Base-by-base conservation (phyloP, 495 filamentous ascomycete species). In the Xanthoparmelia taractica region DNA sequence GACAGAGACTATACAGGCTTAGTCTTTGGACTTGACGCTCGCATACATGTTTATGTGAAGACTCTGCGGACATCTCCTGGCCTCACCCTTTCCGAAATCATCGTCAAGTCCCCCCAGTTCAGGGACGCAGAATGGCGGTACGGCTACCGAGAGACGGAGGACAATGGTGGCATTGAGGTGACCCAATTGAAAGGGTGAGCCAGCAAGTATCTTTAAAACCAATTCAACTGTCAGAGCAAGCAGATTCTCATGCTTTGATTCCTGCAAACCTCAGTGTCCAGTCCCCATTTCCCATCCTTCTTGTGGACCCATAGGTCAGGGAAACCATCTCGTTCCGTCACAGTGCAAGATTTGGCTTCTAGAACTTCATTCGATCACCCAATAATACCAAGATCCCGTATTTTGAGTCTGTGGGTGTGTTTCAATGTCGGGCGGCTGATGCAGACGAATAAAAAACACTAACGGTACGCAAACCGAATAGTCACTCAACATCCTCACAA, bases 41-140 rank as follows among this genome's bases (percentile, higher is more conserved):
- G 94, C 61, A 96, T 98, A 67, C 92, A 97, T 73, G 85, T 91
- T 59, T 75, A 91, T 65, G 88, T 93, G 25, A 81, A 87, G 67
- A 75, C 79, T 55, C 71, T 84, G 27, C 82, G 63, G 73, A 73
- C 68, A 82, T 80, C 45, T 81, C 71, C 75, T 29, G 85, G 84
- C 43, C 79, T 85, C 17, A 75, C 80, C 40, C 73, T 85, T 56
- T 79, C 77, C 60, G 85, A 88, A 77, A 87, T 96, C 62, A 80
- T 91, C 59, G 92, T 98, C 48, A 84, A 84, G 63, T 96, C 91
- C 45, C 95, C 94, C 36, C 94, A 98, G 73, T 98, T 98, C 73
- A 74, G 80, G 25, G 85, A 88, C 65, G 90, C 92, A 20, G 77
- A 86, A 64, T 98, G 94, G 94, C 82, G 85, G 57, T 97, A 97